Percentiles rank a stretch among this genome's conserved stretches.
These are phyloP conservation scores for Adenanthera pavonina DNA, from an alignment of 306 rosid species.

Conservation along the genomic window DNA sequence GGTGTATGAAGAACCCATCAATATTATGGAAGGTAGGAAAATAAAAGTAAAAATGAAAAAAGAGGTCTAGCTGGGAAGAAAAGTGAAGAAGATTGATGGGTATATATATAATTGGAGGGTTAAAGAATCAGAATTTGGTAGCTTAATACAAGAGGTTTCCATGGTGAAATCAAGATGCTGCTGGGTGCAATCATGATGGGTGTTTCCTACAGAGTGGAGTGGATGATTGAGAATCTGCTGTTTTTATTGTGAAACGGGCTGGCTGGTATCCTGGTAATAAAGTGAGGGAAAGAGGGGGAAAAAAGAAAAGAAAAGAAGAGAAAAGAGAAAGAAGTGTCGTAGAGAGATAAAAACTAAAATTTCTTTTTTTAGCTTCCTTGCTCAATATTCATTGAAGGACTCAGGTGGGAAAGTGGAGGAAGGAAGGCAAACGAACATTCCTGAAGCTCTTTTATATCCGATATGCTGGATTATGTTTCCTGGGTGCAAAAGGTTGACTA, in stretches of 20 bases:
- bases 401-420: background rate
- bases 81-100: slow-evolving; percentile 54
- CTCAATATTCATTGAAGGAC: slow-evolving; percentile 26
- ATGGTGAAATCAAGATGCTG: slow-evolving; percentile 47
- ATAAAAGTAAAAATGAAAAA: background rate
- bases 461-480: slow-evolving; percentile 43
- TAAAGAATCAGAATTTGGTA: slow-evolving; percentile 23
- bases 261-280: slow-evolving; percentile 26
- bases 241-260: slow-evolving; percentile 49
- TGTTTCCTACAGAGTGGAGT: slow-evolving; percentile 65
- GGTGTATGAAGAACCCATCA: slow-evolving; percentile 48
- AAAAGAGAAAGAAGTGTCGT: background rate
- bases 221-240: slow-evolving; percentile 68
- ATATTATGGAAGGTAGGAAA: background rate
- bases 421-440: slow-evolving; percentile 10
- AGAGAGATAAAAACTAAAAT: background rate
- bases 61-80: slow-evolving; percentile 32
- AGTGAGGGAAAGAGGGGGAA: slow-evolving; percentile 11
- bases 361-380: background rate
- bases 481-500: slow-evolving; percentile 58
- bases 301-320: background rate
- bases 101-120: background rate
- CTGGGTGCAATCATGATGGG: slow-evolving; percentile 77
- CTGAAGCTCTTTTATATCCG: background rate
- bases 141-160: slow-evolving; percentile 38